These are phyloP conservation scores for Blastobotrys apis DNA, from an alignment of 1,139 yeast genomes.

Conservation along the genomic window DNA sequence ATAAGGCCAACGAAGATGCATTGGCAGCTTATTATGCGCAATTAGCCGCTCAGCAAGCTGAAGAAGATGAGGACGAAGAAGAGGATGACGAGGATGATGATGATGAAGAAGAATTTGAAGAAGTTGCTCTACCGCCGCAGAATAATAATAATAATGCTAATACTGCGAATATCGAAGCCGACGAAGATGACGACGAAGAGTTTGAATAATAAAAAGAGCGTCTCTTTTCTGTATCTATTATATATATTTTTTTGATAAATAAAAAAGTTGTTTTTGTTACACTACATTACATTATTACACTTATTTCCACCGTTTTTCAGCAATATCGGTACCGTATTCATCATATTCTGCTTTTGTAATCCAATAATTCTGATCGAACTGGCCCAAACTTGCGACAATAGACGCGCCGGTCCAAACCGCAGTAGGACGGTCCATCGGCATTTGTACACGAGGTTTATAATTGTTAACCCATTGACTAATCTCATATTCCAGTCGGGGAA, in stretches of 20 bases:
- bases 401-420: slow-evolving; percentile 97
- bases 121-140: slow-evolving; percentile 46
- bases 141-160: too few relatives aligned
- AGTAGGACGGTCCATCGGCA: slow-evolving; percentile 82
- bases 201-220: neutral
- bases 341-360: slow-evolving; percentile 18
- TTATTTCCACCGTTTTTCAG: slow-evolving; percentile 15
- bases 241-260: neutral
- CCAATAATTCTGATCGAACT: slow-evolving; percentile 42
- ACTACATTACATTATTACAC: slow-evolving; percentile 1
- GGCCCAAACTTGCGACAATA: slow-evolving; percentile 84
- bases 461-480: slow-evolving; percentile 64
- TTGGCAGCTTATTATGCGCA: slow-evolving; percentile 76
- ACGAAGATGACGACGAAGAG: slow-evolving; percentile 19
- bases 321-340: slow-evolving; percentile 15
- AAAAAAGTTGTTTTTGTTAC: neutral
- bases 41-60: slow-evolving; percentile 58
- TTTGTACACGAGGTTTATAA: slow-evolving; percentile 58
- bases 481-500: slow-evolving; percentile 73
- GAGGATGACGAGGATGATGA: slow-evolving; percentile 44
- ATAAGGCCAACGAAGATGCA: slow-evolving; percentile 54
- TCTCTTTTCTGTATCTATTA: neutral
- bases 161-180: slow-evolving; percentile 13
- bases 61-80: slow-evolving; percentile 46
- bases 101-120: slow-evolving; percentile 61